phyloP scores from a whole-genome alignment of 139 green algal genomes.

The Zygnema cylindricum region DNA sequence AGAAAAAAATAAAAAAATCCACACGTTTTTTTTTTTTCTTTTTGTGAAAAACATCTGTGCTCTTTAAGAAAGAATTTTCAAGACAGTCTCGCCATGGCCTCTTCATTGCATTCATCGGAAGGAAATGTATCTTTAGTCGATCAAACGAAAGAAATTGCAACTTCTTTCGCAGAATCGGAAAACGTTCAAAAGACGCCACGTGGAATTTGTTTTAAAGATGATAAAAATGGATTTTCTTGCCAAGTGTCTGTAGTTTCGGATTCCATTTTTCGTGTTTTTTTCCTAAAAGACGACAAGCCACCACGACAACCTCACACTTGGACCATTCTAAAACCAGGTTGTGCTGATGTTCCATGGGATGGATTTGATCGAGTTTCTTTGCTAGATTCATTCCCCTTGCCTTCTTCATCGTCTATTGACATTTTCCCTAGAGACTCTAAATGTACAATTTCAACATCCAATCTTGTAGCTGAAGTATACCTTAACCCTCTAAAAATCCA shows the following conservation, averaged over 20 bases:
- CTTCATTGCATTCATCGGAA: too few species aligned
- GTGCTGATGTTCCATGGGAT: not conserved
- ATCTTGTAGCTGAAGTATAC: not conserved
- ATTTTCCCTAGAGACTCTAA: not conserved
- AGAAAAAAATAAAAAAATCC: too few species aligned
- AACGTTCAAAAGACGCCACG: too few species aligned
- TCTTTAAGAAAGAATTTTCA: too few species aligned
- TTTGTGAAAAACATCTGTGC: too few species aligned
- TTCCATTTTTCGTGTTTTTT: slow-evolving; percentile 23
- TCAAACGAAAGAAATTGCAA: too few species aligned
- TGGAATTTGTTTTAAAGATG: slow-evolving; percentile 32
- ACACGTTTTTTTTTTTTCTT: too few species aligned
- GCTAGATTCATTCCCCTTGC: not conserved
- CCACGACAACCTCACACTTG: slow-evolving; percentile 22
- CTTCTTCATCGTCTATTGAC: not conserved
- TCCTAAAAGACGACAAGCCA: slow-evolving; percentile 8
- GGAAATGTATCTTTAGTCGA: too few species aligned
- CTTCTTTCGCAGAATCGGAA: too few species aligned
- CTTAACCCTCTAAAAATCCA: not conserved
- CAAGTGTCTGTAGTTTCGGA: slow-evolving; percentile 8
- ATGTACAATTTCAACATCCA: not conserved
- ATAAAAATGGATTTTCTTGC: slow-evolving; percentile 16
- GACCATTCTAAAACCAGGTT: slow-evolving; percentile 12
- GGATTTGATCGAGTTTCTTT: not conserved
- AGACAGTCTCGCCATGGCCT: too few species aligned